Percentiles rank a stretch among this genome's conserved stretches.
These are phyloP conservation scores for Lanmaoa pseudosensibilis DNA, from an alignment of 768 basidiomycete genomes.

Conservation along the genomic window DNA sequence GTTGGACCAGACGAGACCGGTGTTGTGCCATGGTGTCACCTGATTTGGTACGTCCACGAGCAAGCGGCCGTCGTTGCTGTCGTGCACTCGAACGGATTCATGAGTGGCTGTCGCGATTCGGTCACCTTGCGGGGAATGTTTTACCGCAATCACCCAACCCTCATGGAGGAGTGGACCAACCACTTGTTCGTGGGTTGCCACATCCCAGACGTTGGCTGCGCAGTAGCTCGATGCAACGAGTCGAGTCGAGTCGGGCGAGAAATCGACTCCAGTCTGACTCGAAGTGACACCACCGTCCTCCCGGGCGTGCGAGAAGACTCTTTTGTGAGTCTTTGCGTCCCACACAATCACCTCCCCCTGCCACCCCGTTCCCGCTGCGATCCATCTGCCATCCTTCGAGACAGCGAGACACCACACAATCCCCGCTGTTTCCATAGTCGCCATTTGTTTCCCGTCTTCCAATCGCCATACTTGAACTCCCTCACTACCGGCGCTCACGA, in stretches of 20 bases:
- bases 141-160: too few relatives aligned
- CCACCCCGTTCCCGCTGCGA: neutral
- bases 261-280: too few relatives aligned
- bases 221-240: neutral
- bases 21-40: too few relatives aligned
- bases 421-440: neutral
- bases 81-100: too few relatives aligned
- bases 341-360: neutral
- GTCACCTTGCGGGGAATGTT: too few relatives aligned
- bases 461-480: neutral
- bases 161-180: neutral
- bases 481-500: neutral
- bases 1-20: too few relatives aligned
- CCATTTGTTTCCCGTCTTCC: neutral
- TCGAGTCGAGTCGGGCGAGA: slow-evolving; percentile 3
- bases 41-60: too few relatives aligned
- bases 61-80: too few relatives aligned
- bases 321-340: neutral
- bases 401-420: neutral
- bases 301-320: too few relatives aligned
- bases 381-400: slow-evolving; percentile 1
- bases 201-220: neutral
- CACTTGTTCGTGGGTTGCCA: neutral
- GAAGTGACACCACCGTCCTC: neutral
- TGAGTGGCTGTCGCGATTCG: too few relatives aligned